Percentiles rank a stretch among this genome's conserved stretches.
phyloP scores from a whole-genome alignment of 2,329 filamentous ascomycete genomes.

The Cadophora sp. region DNA sequence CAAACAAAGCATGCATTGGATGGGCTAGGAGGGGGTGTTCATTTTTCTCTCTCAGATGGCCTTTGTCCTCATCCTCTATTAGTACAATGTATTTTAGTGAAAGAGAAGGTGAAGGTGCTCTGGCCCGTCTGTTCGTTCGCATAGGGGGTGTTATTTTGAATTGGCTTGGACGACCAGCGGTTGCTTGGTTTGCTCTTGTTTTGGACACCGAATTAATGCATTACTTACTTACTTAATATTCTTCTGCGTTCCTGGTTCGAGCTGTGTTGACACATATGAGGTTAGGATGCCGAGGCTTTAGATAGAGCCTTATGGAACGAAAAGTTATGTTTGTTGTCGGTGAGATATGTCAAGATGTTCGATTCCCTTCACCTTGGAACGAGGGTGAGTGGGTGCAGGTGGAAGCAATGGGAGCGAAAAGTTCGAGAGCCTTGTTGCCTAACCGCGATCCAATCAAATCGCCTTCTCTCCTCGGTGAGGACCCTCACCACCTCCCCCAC shows the following conservation, averaged over 20 bases:
- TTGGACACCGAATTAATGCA: background rate
- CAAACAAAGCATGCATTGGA: constrained; percentile 14
- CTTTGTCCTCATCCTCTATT: background rate
- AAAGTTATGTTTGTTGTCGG: no score
- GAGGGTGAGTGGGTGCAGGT: no score
- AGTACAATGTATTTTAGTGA: constrained; percentile 10
- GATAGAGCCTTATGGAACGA: no score
- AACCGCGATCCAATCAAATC: background rate
- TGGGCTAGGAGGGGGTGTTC: background rate
- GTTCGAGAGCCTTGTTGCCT: background rate
- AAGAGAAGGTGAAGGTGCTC: background rate
- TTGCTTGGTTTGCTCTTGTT: background rate
- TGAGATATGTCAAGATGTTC: no score
- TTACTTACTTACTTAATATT: background rate
- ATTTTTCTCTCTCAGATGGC: background rate
- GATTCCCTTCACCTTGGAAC: no score
- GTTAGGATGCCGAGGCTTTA: no score
- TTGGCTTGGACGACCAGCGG: background rate
- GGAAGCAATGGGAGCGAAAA: no score
- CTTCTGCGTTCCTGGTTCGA: background rate
- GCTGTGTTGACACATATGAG: no score
- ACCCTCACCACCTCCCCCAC: no score
- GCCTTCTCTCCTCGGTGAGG: background rate
- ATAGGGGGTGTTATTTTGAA: background rate
- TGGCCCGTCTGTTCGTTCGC: background rate